phyloP scores from a whole-genome alignment of 2,329 filamentous ascomycete genomes.

The Beauveria bassiana region DNA sequence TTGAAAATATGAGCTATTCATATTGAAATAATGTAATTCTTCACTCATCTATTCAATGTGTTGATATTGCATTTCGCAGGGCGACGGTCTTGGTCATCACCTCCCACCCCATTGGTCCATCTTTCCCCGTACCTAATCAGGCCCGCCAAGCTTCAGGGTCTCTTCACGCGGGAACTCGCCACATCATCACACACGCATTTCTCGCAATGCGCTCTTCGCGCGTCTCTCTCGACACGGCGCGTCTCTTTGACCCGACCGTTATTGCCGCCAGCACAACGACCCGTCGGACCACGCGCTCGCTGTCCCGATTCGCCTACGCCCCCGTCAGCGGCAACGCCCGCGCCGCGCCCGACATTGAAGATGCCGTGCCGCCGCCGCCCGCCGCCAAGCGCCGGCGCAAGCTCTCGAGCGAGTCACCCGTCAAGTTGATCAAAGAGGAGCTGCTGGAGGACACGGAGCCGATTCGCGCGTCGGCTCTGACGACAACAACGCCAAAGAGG shows the following conservation, averaged over 20 bases:
- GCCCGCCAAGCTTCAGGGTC: too few species aligned
- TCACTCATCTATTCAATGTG: too few species aligned
- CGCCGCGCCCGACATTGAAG: conserved; percentile 47
- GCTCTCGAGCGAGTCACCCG: conserved; percentile 15
- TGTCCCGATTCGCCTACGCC: conserved; percentile 40
- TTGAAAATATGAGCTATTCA: too few species aligned
- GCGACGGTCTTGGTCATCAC: too few species aligned
- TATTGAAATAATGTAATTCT: too few species aligned
- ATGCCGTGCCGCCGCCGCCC: conserved; percentile 32
- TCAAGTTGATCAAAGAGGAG: conserved; percentile 15
- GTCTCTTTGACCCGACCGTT: conserved; percentile 36
- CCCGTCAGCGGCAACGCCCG: conserved; percentile 17
- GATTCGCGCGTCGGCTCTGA: conserved; percentile 26
- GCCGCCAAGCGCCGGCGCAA: conserved; percentile 25
- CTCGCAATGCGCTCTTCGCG: conserved; percentile 48
- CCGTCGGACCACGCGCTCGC: conserved; percentile 41
- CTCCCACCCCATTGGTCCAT: too few species aligned
- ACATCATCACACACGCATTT: not conserved
- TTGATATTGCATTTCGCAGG: too few species aligned
- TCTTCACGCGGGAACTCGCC: too few species aligned
- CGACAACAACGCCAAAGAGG: conserved; percentile 28
- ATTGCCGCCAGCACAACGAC: conserved; percentile 23
- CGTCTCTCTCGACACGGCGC: conserved; percentile 50
- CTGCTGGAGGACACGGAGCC: not conserved
- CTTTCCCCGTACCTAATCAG: too few species aligned